These are phyloP conservation scores for Corinectria fuckeliana DNA, from an alignment of 2,329 filamentous ascomycete species.

Conservation along the genomic window DNA sequence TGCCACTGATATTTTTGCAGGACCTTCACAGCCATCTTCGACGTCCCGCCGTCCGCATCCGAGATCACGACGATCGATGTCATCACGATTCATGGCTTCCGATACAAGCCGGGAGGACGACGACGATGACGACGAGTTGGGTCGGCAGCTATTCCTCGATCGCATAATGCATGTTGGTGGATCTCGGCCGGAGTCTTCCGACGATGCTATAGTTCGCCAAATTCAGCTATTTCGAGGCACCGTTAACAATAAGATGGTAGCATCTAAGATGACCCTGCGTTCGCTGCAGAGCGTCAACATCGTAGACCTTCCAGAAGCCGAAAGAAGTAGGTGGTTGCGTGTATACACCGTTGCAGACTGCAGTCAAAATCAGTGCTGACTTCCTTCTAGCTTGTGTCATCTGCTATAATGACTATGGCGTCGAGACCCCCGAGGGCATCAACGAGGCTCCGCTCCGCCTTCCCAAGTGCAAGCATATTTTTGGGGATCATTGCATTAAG, in stretches of 20 bases:
- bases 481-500: conserved; percentile 69
- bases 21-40: conserved; percentile 31
- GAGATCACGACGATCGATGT: conserved; percentile 37
- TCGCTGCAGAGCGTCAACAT: conserved; percentile 56
- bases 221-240: conserved; percentile 56
- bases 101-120: conserved; percentile 33
- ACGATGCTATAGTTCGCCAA: conserved; percentile 47
- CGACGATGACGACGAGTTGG: conserved; percentile 31
- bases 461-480: conserved; percentile 68
- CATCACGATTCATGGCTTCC: conserved; percentile 30
- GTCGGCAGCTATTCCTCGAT: conserved; percentile 23
- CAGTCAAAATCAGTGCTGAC: conserved; percentile 14
- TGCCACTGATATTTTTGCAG: conserved; percentile 23
- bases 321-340: conserved; percentile 51
- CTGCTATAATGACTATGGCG: conserved; percentile 69
- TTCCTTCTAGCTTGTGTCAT: conserved; percentile 61
- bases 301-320: conserved; percentile 51
- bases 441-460: conserved; percentile 63
- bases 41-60: conserved; percentile 36
- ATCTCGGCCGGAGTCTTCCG: conserved; percentile 20
- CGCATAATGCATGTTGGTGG: conserved; percentile 17
- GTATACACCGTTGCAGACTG: not conserved
- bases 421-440: conserved; percentile 62
- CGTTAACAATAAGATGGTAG: conserved; percentile 52
- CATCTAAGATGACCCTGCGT: conserved; percentile 54